Evolutionary conservation across 768 basidiomycete genomes (phyloP).

Genomic region (Boletus insuetus): DNA sequence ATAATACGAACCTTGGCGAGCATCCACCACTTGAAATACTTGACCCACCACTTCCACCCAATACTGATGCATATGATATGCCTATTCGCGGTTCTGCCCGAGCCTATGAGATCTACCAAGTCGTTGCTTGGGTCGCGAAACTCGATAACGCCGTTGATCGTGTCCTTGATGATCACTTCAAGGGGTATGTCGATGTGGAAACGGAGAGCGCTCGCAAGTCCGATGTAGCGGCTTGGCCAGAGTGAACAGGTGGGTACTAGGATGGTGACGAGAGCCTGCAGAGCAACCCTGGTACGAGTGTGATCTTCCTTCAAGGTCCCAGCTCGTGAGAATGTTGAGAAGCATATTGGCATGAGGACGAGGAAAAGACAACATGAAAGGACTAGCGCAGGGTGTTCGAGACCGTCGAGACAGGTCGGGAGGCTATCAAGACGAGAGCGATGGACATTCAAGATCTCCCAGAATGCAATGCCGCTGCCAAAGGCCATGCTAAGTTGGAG

Average conservation of each 20-base stretch:
- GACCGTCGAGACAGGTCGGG: background rate
- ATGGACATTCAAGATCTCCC: constrained; percentile 1
- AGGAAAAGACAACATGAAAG: constrained; percentile 9
- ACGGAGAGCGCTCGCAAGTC: constrained; percentile 25
- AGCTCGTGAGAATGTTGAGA: constrained; percentile 6
- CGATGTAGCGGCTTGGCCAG: constrained; percentile 41
- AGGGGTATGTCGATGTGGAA: constrained; percentile 34
- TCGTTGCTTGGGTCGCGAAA: constrained; percentile 39
- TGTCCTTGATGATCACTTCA: constrained; percentile 34
- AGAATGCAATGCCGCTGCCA: background rate
- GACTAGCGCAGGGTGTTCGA: background rate
- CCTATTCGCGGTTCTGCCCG: constrained; percentile 35
- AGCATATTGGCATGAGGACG: constrained; percentile 4
- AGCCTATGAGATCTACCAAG: constrained; percentile 37
- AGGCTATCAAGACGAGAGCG: background rate
- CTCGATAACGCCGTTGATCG: constrained; percentile 42
- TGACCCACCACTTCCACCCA: constrained; percentile 33
- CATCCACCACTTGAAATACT: constrained; percentile 36
- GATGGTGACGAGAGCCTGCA: constrained; percentile 40
- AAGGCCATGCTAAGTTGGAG: constrained; percentile 3
- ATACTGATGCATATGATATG: constrained; percentile 36
- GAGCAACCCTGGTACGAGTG: constrained; percentile 17
- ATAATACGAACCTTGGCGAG: constrained; percentile 20
- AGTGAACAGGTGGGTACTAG: constrained; percentile 44
- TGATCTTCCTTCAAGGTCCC: constrained; percentile 5